Percentiles rank a stretch among this genome's conserved stretches.
Conservation (phyloP, 345 rosid genomes). For the Ceriops decandra region DNA sequence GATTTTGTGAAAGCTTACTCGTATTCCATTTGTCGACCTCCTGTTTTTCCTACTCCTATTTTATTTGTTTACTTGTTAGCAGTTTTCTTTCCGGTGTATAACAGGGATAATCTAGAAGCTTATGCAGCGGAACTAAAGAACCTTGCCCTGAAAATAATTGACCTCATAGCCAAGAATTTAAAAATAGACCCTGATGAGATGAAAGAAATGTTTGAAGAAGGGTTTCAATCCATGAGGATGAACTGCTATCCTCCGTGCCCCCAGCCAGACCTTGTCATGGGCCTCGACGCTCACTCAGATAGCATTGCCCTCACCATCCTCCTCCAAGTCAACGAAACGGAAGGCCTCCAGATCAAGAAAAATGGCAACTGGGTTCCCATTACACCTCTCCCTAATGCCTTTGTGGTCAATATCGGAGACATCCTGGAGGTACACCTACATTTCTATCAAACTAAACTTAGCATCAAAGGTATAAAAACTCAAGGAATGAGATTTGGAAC, state of each 20-base stretch:
- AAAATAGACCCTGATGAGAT: slow-evolving; percentile 14
- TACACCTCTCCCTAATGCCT: slow-evolving; percentile 19
- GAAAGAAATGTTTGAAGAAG: slow-evolving; percentile 31
- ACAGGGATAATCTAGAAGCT: slow-evolving; percentile 14
- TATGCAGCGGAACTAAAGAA: slow-evolving; percentile 16
- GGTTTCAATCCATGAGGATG: slow-evolving; percentile 49
- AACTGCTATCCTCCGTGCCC: slow-evolving; percentile 59
- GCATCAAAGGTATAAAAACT: too few relatives aligned
- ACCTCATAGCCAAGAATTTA: slow-evolving; percentile 7
- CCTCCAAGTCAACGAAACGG: slow-evolving; percentile 17
- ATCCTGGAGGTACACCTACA: slow-evolving; percentile 4
- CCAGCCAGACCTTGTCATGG: slow-evolving; percentile 39
- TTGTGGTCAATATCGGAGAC: slow-evolving; percentile 22
- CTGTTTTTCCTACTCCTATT: too few relatives aligned
- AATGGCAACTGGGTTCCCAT: slow-evolving; percentile 17
- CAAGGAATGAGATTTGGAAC: too few relatives aligned
- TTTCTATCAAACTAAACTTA: not conserved
- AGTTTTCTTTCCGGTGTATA: too few relatives aligned
- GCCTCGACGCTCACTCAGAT: slow-evolving; percentile 41
- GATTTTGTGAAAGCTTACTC: too few relatives aligned
- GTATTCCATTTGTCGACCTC: too few relatives aligned
- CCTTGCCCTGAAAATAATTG: slow-evolving; percentile 16
- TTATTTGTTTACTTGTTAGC: too few relatives aligned
- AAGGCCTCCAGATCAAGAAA: slow-evolving; percentile 20
- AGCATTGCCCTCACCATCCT: slow-evolving; percentile 21